These are phyloP conservation scores for Penicillium aurantiogriseum DNA, from an alignment of 2,329 filamentous ascomycete species.

Conservation along the genomic window DNA sequence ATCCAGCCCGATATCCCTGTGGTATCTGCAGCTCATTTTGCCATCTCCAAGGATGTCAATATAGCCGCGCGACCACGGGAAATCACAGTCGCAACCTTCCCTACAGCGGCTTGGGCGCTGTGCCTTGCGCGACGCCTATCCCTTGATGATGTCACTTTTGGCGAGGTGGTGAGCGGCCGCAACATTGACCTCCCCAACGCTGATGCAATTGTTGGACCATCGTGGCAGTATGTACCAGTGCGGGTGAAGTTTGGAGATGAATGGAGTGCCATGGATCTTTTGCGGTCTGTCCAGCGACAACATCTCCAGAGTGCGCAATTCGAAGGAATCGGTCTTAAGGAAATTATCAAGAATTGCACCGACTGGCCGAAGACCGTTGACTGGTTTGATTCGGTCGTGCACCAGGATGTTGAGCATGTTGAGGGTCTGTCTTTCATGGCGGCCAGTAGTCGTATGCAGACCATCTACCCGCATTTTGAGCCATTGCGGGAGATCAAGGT, in stretches of 20 bases:
- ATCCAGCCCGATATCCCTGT: conserved; percentile 10
- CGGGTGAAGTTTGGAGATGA: conserved; percentile 39
- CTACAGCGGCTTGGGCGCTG: conserved; percentile 60
- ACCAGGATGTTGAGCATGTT: conserved; percentile 60
- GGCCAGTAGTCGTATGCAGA: conserved; percentile 49
- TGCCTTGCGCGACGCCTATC: conserved; percentile 52
- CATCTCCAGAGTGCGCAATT: conserved; percentile 50
- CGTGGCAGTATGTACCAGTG: conserved; percentile 33
- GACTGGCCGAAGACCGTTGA: conserved; percentile 36
- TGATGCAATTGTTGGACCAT: conserved; percentile 57
- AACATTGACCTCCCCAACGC: conserved; percentile 50
- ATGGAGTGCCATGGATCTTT: conserved; percentile 49
- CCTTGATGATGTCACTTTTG: conserved; percentile 56
- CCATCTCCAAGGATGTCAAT: conserved; percentile 9
- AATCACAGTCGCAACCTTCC: conserved; percentile 58
- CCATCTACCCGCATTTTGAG: conserved; percentile 56
- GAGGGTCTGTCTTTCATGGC: conserved; percentile 41
- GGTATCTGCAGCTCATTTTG: conserved; percentile 3
- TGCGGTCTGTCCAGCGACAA: conserved; percentile 50
- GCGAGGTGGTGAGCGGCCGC: conserved; percentile 60
- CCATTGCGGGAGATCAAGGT: conserved; percentile 37
- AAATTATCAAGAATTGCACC: conserved; percentile 49
- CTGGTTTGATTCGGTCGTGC: conserved; percentile 54
- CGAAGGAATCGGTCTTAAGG: conserved; percentile 49
- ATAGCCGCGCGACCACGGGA: conserved; percentile 51